Conservation (phyloP, 805 yeast genomes). For the Monosporozyma solicola region DNA sequence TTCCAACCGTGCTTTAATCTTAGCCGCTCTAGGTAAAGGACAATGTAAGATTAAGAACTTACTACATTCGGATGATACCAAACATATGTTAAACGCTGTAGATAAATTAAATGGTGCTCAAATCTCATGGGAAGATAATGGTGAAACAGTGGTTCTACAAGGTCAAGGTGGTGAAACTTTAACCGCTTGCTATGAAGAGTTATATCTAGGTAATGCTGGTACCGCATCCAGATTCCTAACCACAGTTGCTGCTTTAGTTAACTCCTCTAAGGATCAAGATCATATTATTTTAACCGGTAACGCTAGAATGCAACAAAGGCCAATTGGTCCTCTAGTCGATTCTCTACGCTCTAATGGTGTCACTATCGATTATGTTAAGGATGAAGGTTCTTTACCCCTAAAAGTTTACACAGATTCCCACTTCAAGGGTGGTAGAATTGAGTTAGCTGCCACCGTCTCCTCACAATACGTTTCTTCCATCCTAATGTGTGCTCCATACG, state of each 20-base stretch:
- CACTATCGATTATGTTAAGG: slow-evolving; percentile 58
- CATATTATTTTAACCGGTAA: slow-evolving; percentile 78
- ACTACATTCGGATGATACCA: slow-evolving; percentile 93
- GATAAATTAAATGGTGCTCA: slow-evolving; percentile 70
- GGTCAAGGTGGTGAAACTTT: slow-evolving; percentile 76
- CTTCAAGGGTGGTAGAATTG: slow-evolving; percentile 84
- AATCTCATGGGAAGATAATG: slow-evolving; percentile 76
- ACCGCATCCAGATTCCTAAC: slow-evolving; percentile 95
- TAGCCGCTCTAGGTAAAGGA: slow-evolving; percentile 89
- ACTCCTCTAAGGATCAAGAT: slow-evolving; percentile 34
- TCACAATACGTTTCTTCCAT: slow-evolving; percentile 96
- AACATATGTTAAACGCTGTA: slow-evolving; percentile 87
- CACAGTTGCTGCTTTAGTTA: slow-evolving; percentile 80
- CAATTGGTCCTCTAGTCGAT: slow-evolving; percentile 92
- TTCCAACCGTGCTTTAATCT: slow-evolving; percentile 84
- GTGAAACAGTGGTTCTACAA: slow-evolving; percentile 75
- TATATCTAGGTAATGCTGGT: slow-evolving; percentile 95
- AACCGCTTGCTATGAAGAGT: slow-evolving; percentile 50
- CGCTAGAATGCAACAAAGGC: slow-evolving; percentile 94
- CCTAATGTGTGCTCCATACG: slow-evolving; percentile 97
- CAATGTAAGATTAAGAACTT: slow-evolving; percentile 74
- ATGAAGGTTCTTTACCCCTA: slow-evolving; percentile 79
- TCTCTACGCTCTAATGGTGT: slow-evolving; percentile 80
- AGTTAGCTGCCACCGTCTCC: slow-evolving; percentile 90
- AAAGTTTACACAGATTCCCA: slow-evolving; percentile 59